Base-by-base conservation (phyloP, 768 basidiomycete genomes). In the Solioccasus polychromus region DNA sequence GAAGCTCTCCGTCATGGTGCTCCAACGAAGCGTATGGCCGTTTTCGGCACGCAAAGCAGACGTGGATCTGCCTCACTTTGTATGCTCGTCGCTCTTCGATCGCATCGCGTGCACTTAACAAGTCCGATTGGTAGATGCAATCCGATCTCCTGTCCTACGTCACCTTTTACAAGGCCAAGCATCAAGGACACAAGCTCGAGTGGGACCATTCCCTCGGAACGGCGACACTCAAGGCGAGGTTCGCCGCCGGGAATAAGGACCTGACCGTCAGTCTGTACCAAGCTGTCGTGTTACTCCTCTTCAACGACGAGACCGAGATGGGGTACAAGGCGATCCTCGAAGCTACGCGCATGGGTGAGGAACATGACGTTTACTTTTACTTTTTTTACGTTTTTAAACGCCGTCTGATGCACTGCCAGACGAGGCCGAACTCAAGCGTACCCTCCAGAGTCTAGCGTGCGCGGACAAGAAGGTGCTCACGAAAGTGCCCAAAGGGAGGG, bases 21-120 rank as follows among this genome's bases (percentile, higher is more conserved):
- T 96, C n/a, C 86, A 92, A 54, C 80, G 80, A 35, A 91, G 89
- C 39, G 82, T 85, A 35, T 96, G 93, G 93, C 93, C 92, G 5
- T 90, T 90, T 57, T 64, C 76, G 4, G 68, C 71, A 7, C 76
- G 75, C 47, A 74, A 75, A 48, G 63, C 67, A 8, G 73, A 67
- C 15, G 64, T 84, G 22, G 72, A 75, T 47, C 64, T 91, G 1
- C 82, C 84, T 8, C 68, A 67, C 5, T 60, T 61, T 25, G 84
- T 85, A 61, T 17, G 77, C 59, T 29, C 22, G 45, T 29, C 39
- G 26, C 35, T 40, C 6, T 6, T 35, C n/a, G n/a, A 2, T 34
- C 15, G 0, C 5, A n/a, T 38, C 18, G 15, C 24, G 38, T 51
- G 9, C 51, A 53, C 18, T 30, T 47, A 17, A 58, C 45, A 38